Percentiles rank a stretch among this genome's conserved stretches.
phyloP scores from a whole-genome alignment of 1,284 basidiomycete genomes.

The Heterobasidion occidentale region DNA sequence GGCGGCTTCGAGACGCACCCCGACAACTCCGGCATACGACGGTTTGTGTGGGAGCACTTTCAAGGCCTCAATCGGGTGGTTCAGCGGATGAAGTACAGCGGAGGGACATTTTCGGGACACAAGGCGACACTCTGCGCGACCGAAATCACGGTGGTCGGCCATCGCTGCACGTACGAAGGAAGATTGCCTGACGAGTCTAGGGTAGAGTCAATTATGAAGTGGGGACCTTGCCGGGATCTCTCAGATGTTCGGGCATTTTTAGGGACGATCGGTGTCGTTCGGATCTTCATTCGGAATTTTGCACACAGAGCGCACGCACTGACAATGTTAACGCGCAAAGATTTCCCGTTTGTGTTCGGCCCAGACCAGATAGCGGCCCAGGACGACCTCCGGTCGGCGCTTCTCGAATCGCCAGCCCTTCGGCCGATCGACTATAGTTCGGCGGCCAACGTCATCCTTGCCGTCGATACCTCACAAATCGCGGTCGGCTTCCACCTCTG shows the following conservation, averaged over 20 bases:
- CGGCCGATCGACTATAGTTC: conserved; percentile 22
- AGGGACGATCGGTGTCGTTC: conserved; percentile 11
- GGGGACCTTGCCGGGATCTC: conserved; percentile 12
- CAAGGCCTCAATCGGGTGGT: conserved; percentile 21
- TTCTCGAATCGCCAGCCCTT: conserved; percentile 14
- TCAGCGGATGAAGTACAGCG: conserved; percentile 18
- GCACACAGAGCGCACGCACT: conserved; percentile 8
- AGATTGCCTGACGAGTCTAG: conserved; percentile 7
- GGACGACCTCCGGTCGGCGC: conserved; percentile 13
- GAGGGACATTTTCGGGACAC: conserved; percentile 19
- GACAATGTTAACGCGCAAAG: conserved; percentile 9
- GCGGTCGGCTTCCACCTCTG: conserved; percentile 22
- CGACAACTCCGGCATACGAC: conserved; percentile 22
- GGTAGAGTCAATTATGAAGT: conserved; percentile 13
- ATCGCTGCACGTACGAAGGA: conserved; percentile 19
- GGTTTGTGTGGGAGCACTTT: conserved; percentile 25
- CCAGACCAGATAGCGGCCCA: conserved; percentile 9
- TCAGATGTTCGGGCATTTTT: conserved; percentile 5
- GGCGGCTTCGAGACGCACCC: conserved; percentile 17
- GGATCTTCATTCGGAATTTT: conserved; percentile 15
- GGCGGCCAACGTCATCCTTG: conserved; percentile 17
- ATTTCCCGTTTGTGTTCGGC: conserved; percentile 12
- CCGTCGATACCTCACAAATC: conserved; percentile 24
- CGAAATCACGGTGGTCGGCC: conserved; percentile 19
- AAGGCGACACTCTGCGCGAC: conserved; percentile 3